Percentiles rank a stretch among this genome's conserved stretches.
phyloP scores from a whole-genome alignment of 768 basidiomycete genomes.

The Podaxis pistillaris region DNA sequence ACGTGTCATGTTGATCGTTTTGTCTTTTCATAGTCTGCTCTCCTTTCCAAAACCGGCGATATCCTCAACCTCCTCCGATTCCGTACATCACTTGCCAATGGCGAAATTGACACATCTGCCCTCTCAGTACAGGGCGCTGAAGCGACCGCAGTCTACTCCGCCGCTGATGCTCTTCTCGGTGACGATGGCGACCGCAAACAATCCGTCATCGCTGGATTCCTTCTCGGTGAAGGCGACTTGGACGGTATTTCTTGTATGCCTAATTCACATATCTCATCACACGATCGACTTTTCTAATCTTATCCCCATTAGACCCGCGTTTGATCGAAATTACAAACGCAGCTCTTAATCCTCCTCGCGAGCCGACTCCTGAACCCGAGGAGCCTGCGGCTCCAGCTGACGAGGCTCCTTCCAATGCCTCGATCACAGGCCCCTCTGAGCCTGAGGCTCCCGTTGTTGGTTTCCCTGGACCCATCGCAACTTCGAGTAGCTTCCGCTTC shows the following conservation, averaged over 20 bases:
- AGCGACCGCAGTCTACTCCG: slow-evolving; percentile 50
- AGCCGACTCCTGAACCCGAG: slow-evolving; percentile 36
- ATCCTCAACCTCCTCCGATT: slow-evolving; percentile 61
- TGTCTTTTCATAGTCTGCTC: slow-evolving; percentile 36
- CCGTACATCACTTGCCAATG: slow-evolving; percentile 46
- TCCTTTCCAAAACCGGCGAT: slow-evolving; percentile 42
- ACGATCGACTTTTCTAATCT: slow-evolving; percentile 12
- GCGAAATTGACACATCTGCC: slow-evolving; percentile 39
- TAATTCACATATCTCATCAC: slow-evolving; percentile 8
- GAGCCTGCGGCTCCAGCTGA: slow-evolving; percentile 18
- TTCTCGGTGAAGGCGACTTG: slow-evolving; percentile 57
- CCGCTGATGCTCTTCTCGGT: slow-evolving; percentile 53
- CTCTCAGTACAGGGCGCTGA: slow-evolving; percentile 52
- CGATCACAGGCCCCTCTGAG: slow-evolving; percentile 17
- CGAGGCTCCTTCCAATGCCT: slow-evolving; percentile 17
- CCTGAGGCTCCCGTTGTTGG: slow-evolving; percentile 36
- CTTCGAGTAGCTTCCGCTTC: slow-evolving; percentile 67
- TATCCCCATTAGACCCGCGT: slow-evolving; percentile 49
- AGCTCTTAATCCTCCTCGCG: slow-evolving; percentile 49
- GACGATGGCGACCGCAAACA: slow-evolving; percentile 51
- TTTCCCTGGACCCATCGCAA: slow-evolving; percentile 36
- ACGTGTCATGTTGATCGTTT: neutral
- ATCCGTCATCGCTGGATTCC: slow-evolving; percentile 50
- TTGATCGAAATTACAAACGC: slow-evolving; percentile 55
- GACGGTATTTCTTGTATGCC: slow-evolving; percentile 64